These are phyloP conservation scores for Zymoseptoria ardabiliae DNA, from an alignment of 2,329 filamentous ascomycete genomes.

Conservation along the genomic window DNA sequence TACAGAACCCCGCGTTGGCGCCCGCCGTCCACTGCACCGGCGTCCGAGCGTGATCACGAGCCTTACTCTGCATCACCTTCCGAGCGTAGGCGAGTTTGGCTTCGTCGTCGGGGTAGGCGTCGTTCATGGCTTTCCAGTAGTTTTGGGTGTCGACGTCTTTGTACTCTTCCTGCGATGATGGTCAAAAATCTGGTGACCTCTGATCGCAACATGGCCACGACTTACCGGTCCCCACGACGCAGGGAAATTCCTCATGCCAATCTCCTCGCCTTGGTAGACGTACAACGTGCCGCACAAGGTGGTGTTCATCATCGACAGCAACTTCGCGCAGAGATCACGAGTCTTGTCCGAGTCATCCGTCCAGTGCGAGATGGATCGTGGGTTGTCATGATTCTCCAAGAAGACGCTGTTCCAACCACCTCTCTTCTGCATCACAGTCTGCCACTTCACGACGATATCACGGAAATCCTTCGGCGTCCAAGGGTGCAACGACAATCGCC, in stretches of 20 bases:
- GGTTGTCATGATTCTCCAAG: conserved; percentile 47
- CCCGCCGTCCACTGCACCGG: conserved; percentile 58
- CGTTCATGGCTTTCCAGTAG: conserved; percentile 45
- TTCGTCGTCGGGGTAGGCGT: conserved; percentile 27
- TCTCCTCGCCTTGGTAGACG: conserved; percentile 46
- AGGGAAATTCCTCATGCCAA: conserved; percentile 45
- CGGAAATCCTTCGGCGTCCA: conserved; percentile 33
- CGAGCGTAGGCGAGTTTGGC: conserved; percentile 12
- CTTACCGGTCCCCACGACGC: conserved; percentile 32
- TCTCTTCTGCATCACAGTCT: conserved; percentile 41
- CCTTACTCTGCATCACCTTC: conserved; percentile 14
- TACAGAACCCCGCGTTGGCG: conserved; percentile 57
- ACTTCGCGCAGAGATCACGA: conserved; percentile 41
- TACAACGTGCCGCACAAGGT: conserved; percentile 44
- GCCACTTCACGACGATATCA: conserved; percentile 33
- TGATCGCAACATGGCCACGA: neutral
- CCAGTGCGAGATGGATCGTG: conserved; percentile 43
- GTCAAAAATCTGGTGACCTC: neutral
- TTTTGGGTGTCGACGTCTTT: conserved; percentile 50
- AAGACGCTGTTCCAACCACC: conserved; percentile 47
- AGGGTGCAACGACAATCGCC: conserved; percentile 31
- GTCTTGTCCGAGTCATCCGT: conserved; percentile 41
- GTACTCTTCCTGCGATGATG: conserved; percentile 33
- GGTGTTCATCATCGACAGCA: conserved; percentile 42
- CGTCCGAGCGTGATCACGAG: conserved; percentile 47